These are phyloP conservation scores for Striga hermonthica DNA, from an alignment of 305 asterid genomes.

Conservation along the genomic window DNA sequence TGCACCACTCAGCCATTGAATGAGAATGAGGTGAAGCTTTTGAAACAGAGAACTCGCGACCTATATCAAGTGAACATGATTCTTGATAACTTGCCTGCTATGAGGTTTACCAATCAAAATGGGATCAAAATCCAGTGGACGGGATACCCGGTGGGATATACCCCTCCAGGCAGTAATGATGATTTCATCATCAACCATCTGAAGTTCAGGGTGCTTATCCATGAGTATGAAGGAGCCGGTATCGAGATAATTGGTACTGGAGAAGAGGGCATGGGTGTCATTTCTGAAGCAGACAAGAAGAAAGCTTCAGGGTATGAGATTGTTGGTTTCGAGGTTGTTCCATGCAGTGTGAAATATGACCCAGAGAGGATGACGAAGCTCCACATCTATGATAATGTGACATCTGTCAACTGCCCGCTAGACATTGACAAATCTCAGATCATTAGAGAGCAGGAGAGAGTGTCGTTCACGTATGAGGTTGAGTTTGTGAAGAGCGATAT, in stretches of 20 bases:
- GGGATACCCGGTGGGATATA: slow-evolving; percentile 80
- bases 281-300: slow-evolving; percentile 68
- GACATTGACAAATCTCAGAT: slow-evolving; percentile 59
- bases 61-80: slow-evolving; percentile 85
- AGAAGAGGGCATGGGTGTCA: slow-evolving; percentile 80
- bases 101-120: slow-evolving; percentile 69
- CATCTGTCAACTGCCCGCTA: slow-evolving; percentile 53
- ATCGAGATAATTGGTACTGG: slow-evolving; percentile 75
- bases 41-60: slow-evolving; percentile 79
- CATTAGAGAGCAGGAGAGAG: slow-evolving; percentile 60
- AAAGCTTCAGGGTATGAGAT: slow-evolving; percentile 72
- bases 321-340: slow-evolving; percentile 84
- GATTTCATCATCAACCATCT: slow-evolving; percentile 81
- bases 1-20: slow-evolving; percentile 62
- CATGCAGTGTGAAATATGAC: slow-evolving; percentile 73
- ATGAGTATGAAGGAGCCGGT: slow-evolving; percentile 84
- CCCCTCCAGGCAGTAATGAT: slow-evolving; percentile 55
- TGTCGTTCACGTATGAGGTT: slow-evolving; percentile 77
- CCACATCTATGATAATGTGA: slow-evolving; percentile 48
- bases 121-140: slow-evolving; percentile 79
- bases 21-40: slow-evolving; percentile 67
- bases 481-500: slow-evolving; percentile 63
- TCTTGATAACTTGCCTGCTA: slow-evolving; percentile 78
- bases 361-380: slow-evolving; percentile 63
- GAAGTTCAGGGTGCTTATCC: slow-evolving; percentile 67